Evolutionary conservation across 116 monocot species (phyloP), one percentile per base, ranked within the genome.

Genomic region (Dioscorea cayenensis): DNA sequence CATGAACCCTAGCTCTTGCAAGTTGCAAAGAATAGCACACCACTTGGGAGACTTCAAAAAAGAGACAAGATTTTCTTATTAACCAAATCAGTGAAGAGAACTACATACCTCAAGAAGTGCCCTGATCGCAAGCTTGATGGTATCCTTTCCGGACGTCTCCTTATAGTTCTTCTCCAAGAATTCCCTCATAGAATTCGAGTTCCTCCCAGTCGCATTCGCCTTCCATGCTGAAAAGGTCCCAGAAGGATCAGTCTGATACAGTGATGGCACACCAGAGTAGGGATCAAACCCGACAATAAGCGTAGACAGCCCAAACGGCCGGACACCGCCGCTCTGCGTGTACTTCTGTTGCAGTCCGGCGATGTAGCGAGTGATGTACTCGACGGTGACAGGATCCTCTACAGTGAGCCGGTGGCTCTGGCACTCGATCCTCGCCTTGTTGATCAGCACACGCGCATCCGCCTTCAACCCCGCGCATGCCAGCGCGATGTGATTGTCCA

Each of bases 401-500:
- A 91, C 91, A 3, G 91, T 69, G 22, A 87, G 82, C 72, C 87
- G 74, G 74, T 95, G 91, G 64, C 95, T 82, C 80, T 95, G 95
- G 23, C 92, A 92, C 76, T 89, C 89, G 51, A 89, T 78, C 23
- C 95, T 89, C 32, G 89, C 95, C 0, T 89, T 95, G 70, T 95
- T 95, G 67, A 95, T 91, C 19, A 95, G 89, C 60, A 95, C 91
- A 70, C 91, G 91, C 25, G 95, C 91, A 65, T 95, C 95, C 27
- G 95, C 91, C 95, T 91, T 95, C 77, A 95, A 86, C 9, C 95
- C 95, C 29, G 95, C 95, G 9, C 91, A 92, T n/a, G 91, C 95
- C 28, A 92, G 91, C 6, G 91, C 89, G 6, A 95, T 76, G 73
- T 95, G 95, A 79, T 89, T 87, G 32, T 95, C 95, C n/a, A 95